These are phyloP conservation scores for Canariomyces notabilis DNA, from an alignment of 2,329 filamentous ascomycete species.

Conservation along the genomic window DNA sequence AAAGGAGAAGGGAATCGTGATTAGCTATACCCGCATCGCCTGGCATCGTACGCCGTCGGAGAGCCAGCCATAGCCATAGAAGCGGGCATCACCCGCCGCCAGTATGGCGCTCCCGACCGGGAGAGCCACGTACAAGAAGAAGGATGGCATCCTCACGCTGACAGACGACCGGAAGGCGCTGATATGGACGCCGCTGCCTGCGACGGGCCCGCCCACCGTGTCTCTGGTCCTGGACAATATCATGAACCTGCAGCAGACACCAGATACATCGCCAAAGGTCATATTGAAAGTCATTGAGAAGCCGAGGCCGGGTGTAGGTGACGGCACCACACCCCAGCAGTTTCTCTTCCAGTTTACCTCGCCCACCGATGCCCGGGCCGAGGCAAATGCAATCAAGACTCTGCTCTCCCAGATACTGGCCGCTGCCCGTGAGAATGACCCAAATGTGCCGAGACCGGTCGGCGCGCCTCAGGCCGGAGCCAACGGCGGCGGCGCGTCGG, in stretches of 20 bases:
- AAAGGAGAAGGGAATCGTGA: neutral
- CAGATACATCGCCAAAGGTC: constrained; percentile 79
- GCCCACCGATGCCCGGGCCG: constrained; percentile 64
- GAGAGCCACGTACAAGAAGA: constrained; percentile 85
- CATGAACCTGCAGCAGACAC: constrained; percentile 92
- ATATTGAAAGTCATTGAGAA: constrained; percentile 90
- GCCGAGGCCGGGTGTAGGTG: constrained; percentile 41
- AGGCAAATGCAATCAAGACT: constrained; percentile 83
- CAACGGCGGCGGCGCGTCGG: constrained; percentile 43
- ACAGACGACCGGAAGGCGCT: constrained; percentile 68
- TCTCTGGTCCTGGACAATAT: constrained; percentile 70
- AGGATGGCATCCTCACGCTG: constrained; percentile 78
- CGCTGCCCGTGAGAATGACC: constrained; percentile 55
- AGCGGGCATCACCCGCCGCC: constrained; percentile 7
- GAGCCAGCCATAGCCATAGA: constrained; percentile 5
- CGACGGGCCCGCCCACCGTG: constrained; percentile 58
- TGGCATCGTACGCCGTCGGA: neutral
- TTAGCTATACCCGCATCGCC: neutral
- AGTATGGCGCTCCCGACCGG: constrained; percentile 48
- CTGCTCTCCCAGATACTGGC: constrained; percentile 73
- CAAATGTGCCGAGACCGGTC: constrained; percentile 45
- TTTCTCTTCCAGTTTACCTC: constrained; percentile 91
- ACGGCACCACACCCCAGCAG: constrained; percentile 46
- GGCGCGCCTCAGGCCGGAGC: constrained; percentile 29
- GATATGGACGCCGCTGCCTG: constrained; percentile 71